Conservation (phyloP, 495 filamentous ascomycete genomes). For the Polyplosphaeria fusca region DNA sequence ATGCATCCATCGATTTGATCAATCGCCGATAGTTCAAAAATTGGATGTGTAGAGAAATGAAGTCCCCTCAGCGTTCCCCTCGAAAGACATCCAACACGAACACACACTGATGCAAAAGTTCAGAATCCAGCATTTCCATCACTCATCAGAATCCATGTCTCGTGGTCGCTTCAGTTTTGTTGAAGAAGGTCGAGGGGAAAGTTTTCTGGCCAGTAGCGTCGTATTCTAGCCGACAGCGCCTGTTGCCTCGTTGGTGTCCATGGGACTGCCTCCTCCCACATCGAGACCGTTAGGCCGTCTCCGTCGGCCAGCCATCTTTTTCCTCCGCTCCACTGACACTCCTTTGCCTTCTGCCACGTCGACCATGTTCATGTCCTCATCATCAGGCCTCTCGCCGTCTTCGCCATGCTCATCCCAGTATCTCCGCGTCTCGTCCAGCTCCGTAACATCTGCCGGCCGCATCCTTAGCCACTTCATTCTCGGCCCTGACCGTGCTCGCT, state of each 20-base stretch:
- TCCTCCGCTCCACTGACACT: conserved; percentile 21
- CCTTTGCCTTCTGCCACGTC: conserved; percentile 43
- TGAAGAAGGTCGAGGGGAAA: no score
- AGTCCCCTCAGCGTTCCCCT: no score
- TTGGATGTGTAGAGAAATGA: no score
- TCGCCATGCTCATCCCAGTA: conserved; percentile 42
- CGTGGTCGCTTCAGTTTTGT: no score
- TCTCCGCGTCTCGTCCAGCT: conserved; percentile 73
- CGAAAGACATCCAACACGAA: no score
- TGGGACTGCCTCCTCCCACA: conserved; percentile 36
- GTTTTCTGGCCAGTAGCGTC: no score
- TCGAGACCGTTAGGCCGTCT: conserved; percentile 28
- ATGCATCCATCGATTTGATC: no score
- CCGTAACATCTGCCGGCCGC: conserved; percentile 71
- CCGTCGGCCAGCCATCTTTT: conserved; percentile 32
- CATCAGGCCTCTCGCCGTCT: conserved; percentile 40
- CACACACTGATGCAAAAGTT: no score
- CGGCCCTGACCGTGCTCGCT: conserved; percentile 79
- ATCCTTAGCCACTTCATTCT: conserved; percentile 94
- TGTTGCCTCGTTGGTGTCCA: conserved; percentile 30
- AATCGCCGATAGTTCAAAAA: no score
- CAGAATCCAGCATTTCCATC: no score
- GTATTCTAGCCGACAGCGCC: conserved; percentile 1
- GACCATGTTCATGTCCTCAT: conserved; percentile 49
- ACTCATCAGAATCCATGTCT: no score